These are phyloP conservation scores for Ophiostoma ulmi DNA, from an alignment of 2,329 filamentous ascomycete genomes.

Conservation along the genomic window DNA sequence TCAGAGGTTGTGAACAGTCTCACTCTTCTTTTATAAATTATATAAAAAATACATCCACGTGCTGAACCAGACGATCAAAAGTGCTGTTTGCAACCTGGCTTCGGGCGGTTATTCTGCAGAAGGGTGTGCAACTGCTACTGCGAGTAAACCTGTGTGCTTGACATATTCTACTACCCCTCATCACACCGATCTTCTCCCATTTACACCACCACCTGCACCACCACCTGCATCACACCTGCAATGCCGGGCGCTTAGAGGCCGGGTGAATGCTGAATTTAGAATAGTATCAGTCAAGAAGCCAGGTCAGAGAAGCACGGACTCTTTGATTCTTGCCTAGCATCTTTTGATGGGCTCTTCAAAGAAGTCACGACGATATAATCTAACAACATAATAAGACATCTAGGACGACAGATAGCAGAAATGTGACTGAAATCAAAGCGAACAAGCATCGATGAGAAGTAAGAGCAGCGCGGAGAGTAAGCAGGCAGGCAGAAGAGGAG, in stretches of 20 bases:
- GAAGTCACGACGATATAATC: neutral
- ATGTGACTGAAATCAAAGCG: neutral
- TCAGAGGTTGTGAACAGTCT: no score
- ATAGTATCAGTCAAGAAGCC: neutral
- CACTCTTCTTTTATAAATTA: neutral
- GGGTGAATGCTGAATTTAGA: neutral
- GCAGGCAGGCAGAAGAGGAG: neutral
- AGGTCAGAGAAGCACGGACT: neutral
- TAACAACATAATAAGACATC: neutral
- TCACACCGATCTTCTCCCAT: neutral
- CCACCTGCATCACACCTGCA: neutral
- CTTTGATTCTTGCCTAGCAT: neutral
- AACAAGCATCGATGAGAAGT: neutral
- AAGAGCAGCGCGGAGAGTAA: neutral
- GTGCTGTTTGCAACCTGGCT: neutral
- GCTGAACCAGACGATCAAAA: neutral
- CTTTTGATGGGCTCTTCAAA: neutral
- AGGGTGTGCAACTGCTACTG: conserved; percentile 2
- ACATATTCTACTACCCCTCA: neutral
- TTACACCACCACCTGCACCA: no score
- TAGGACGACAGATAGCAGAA: neutral
- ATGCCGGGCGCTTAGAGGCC: neutral
- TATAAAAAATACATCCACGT: neutral
- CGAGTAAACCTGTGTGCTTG: neutral
- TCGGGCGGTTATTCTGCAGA: neutral